Base-by-base conservation (phyloP, 2,329 filamentous ascomycete genomes). In the Ophiocordyceps camponoti-floridani region DNA sequence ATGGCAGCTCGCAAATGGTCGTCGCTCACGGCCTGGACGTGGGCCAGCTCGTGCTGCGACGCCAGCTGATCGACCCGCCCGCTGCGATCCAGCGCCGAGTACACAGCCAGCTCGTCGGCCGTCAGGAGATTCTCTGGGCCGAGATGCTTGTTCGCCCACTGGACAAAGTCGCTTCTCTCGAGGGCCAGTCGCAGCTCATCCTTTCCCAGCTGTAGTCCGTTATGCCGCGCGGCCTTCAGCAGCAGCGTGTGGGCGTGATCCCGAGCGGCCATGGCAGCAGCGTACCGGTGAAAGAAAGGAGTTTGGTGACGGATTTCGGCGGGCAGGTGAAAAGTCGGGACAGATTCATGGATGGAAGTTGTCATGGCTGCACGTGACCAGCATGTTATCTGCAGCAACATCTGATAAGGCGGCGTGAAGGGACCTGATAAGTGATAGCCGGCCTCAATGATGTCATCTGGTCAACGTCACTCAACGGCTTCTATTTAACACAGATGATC, bases 1-100 rank as follows among this genome's bases (percentile, higher is more conserved):
- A 82, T 75, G 14, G 81, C 80, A 38, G 64, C 58, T 44, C 66
- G 66, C 45, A 84, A 63, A 44, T 83, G 77, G 26, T 70, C 62
- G 46, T 83, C 77, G 13, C 65, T 61, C 41, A 82, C 58, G 5
- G 72, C 67, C 45, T 68, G 69, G 31, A 70, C 59, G 30, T 62
- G 53, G 4, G 65, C 61, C n/a, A 70, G 51, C 49, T 75, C 66
- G 46, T 68, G 60, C 35, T 61, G 51, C 16, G 62, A 63, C 4
- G 62, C 62, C 26, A 76, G 58, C 48, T 56, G 56, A 44, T 70
- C 67, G 10, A 68, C 66, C 45, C 66, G 60, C 11, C 72, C 73
- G 31, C 59, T 64, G 47, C 62, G 63, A 51, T 70, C 65, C 18
- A 77, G 57, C 1, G 61, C 61, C 11, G 62, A 62, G 56, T 73